Evolutionary conservation across 495 filamentous ascomycete species (phyloP).

Genomic region (Penicillium coprophilum): DNA sequence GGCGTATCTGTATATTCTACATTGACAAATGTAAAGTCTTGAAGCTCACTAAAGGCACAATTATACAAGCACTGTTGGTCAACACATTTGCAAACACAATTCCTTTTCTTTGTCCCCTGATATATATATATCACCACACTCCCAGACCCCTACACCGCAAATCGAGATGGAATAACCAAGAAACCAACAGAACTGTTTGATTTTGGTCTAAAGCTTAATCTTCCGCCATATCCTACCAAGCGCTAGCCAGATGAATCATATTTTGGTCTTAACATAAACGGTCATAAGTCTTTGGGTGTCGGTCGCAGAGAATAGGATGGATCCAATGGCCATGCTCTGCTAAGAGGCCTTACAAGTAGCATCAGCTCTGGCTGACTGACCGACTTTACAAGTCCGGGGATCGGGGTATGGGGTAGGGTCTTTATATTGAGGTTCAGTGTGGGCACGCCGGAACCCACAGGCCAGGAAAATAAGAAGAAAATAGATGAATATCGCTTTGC

Average conservation of each 20-base stretch:
- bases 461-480: not conserved
- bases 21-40: not conserved
- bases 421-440: not conserved
- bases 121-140: not conserved
- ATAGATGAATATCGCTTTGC: not conserved
- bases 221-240: not conserved
- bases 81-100: not conserved
- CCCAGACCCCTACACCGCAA: not conserved
- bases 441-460: no score
- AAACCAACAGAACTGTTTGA: no score
- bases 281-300: not conserved
- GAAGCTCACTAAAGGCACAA: not conserved
- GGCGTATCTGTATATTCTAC: not conserved
- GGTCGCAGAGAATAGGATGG: not conserved
- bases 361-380: not conserved
- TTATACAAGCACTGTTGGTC: not conserved
- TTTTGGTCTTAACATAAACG: not conserved
- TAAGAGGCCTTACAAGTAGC: not conserved
- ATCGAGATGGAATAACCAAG: no score
- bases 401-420: not conserved
- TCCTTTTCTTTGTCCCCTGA: no score
- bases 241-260: not conserved
- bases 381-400: not conserved
- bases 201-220: not conserved
- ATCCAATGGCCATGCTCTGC: not conserved